These are phyloP conservation scores for Solanum sitiens DNA, from an alignment of 257 asterid genomes.

Conservation along the genomic window DNA sequence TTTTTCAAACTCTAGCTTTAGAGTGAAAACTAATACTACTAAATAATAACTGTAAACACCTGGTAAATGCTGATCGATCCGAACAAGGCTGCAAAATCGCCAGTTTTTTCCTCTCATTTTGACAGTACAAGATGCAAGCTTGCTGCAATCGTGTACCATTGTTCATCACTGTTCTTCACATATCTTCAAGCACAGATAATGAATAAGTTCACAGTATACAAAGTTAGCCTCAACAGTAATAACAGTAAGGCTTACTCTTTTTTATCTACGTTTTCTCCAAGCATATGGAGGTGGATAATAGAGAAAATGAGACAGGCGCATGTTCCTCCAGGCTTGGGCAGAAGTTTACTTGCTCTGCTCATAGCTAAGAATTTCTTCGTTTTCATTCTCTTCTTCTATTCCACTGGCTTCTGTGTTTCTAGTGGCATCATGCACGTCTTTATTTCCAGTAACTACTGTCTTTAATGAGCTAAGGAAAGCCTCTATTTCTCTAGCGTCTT, in stretches of 20 bases:
- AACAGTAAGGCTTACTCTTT: neutral
- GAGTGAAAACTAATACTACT: neutral
- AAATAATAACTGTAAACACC: neutral
- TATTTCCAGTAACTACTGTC: slow-evolving; percentile 17
- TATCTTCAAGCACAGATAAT: neutral
- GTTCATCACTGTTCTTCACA: neutral
- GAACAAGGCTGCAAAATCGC: neutral
- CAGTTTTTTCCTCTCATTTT: neutral
- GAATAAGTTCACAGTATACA: neutral
- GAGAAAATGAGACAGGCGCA: neutral
- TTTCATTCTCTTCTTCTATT: slow-evolving; percentile 23
- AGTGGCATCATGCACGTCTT: slow-evolving; percentile 17
- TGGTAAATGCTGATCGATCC: neutral
- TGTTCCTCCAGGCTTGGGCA: neutral
- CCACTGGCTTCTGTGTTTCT: slow-evolving; percentile 20
- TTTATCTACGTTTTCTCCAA: neutral
- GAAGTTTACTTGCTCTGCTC: slow-evolving; percentile 1
- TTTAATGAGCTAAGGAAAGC: slow-evolving; percentile 28
- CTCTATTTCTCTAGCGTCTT: slow-evolving; percentile 28
- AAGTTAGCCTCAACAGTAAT: neutral
- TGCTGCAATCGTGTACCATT: neutral
- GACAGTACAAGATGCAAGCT: neutral
- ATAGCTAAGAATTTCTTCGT: slow-evolving; percentile 11
- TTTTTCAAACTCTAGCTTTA: neutral
- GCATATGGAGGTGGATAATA: neutral